Base-by-base conservation (phyloP, 2,329 filamentous ascomycete genomes). In the Fusarium sterilihyphosum region DNA sequence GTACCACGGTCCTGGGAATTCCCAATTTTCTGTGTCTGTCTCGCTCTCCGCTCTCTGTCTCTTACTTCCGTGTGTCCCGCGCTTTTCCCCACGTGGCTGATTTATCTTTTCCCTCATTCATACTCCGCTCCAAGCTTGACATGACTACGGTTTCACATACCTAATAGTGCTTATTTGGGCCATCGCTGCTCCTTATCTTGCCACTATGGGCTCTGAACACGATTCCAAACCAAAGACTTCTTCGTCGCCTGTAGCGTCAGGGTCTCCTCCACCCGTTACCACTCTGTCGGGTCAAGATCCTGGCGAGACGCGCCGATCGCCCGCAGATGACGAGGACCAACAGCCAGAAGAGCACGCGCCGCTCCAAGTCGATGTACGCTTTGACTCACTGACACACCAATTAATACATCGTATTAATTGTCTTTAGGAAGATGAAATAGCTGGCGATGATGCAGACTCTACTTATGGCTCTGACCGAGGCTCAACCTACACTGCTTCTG, bases 391-490 rank as follows among this genome's bases (percentile, higher is more conserved):
- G 11, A 22, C 12, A 9, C 22, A 22, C 17, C 11, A 29, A 11
- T 35, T 9, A 9, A 3, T 8, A 16, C 16, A n/a, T 10, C 8
- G 3, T 67, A 50, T 41, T 64, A 14, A 67, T 12, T 1, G 1
- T 5, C 11, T 35, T 22, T 69, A 76, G 64, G 63, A 70, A 12
- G 71, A 75, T 29, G 73, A 74, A 50, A 70, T 76, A 40, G 67
- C 53, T 29, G 78, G 80, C 35, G 63, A 67, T 50, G 75, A 78
- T 20, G 62, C 47, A 53, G 83, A 84, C 71, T 84, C 82, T 22
- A 78, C 81, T 20, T 83, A 83, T 66, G 79, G 73, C 35, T 82
- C 81, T 17, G 81, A 83, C 12, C 66, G 68, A 33, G 80, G 75
- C 5, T 79, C 80, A 9, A 58, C 73, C n/a, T 78, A 78, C 60